Evolutionary conservation across 495 filamentous ascomycete species (phyloP), one percentile per base, ranked within the genome.

Genomic region (Neurospora sp.): DNA sequence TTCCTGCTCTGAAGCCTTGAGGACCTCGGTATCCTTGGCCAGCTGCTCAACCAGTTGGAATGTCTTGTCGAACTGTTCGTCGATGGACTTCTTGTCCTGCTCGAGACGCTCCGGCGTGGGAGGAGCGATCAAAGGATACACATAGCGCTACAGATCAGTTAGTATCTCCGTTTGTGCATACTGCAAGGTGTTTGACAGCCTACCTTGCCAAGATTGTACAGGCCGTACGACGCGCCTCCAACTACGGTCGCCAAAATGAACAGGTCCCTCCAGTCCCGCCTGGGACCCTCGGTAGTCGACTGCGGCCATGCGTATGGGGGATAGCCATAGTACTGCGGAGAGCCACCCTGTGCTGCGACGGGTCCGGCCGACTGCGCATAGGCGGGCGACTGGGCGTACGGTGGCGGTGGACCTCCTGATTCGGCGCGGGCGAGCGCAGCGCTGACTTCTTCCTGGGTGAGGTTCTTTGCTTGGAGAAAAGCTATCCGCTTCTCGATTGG

Each of bases 181-280:
- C 19, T 0, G 2, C 45, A 45, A 39, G n/a, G n/a, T 39, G 15
- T 69, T 36, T 7, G 9, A 6, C 21, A 39, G 11, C 77, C 13
- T 81, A 92, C 92, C 89, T 97, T 97, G 73, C 93, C 90, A 11
- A 97, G 87, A 76, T 89, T 88, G 79, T 94, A 98, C n/a, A 96
- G 80, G 3, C 93, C 94, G 78, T 96, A 97, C 9, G 92, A 87
- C 5, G 96, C 90, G 45, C 93, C 93, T 54, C 92, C 91, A 74
- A 95, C 90, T 10, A 97, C 91, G 0, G 94, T 98, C 10, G 94
- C 94, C 92, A 97, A 93, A 76, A 98, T 97, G 80, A 98, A 99
- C 92, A 93, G 98, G 77, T 99, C 96, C 69, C 96, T 88, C 96
- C 96, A 99, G 81, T 99, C 96, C 74, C 96, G 88, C 77, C 89